A percentile compares a stretch with the other conserved stretches of the same genome.
Conservation (phyloP, 2,329 filamentous ascomycete genomes). For the Colletotrichum filicis region DNA sequence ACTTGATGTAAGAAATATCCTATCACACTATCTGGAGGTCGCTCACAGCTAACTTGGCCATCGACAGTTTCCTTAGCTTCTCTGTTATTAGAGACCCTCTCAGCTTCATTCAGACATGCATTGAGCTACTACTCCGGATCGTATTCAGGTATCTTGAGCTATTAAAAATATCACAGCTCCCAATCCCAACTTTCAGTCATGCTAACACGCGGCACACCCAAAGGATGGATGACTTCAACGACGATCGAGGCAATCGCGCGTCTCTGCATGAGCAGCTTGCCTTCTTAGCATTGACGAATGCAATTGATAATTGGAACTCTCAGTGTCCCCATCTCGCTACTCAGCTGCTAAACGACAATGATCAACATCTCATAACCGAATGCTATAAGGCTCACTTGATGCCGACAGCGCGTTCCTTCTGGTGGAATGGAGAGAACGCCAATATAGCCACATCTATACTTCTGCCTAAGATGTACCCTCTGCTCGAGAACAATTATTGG, state of each 20-base stretch:
- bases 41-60: not conserved
- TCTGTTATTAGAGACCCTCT: not conserved
- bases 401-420: constrained; percentile 11
- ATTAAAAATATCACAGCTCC: not conserved
- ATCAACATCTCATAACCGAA: constrained; percentile 3
- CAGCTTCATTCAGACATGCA: not conserved
- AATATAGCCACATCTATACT: not conserved
- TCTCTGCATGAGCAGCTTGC: constrained; percentile 4
- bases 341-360: not conserved
- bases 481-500: not conserved
- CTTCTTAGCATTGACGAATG: constrained; percentile 16
- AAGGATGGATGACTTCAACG: constrained; percentile 4
- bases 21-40: not conserved
- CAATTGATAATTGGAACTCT: constrained; percentile 14
- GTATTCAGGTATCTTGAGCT: not conserved
- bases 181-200: not conserved
- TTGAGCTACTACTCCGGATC: not conserved
- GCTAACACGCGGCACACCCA: not conserved
- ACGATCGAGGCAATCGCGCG: not conserved
- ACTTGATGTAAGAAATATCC: not conserved
- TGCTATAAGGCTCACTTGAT: constrained; percentile 10
- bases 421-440: constrained; percentile 22
- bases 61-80: not conserved
- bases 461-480: not conserved
- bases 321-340: not conserved